Conservation (phyloP, 2,329 filamentous ascomycete species). For the Thermothelomyces thermophilus region DNA sequence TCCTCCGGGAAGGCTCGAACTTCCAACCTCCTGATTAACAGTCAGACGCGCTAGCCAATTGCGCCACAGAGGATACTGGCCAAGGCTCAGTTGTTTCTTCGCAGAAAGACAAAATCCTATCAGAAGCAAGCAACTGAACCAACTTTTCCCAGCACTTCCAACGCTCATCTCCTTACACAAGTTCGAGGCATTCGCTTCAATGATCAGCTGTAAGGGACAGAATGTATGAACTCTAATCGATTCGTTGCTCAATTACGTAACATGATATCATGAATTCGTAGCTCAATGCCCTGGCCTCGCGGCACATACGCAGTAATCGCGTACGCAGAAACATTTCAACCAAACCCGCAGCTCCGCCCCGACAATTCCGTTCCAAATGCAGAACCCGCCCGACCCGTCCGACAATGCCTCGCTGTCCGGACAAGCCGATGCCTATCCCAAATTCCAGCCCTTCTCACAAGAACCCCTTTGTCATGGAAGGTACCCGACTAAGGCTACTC, state of each 20-base stretch:
- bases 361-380: constrained; percentile 2
- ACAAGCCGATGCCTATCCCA: neutral
- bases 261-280: too few species aligned
- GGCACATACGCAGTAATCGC: too few species aligned
- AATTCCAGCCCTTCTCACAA: constrained; percentile 38
- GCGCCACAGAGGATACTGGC: constrained; percentile 33
- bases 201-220: too few species aligned
- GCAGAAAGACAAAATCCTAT: neutral
- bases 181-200: too few species aligned
- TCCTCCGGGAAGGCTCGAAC: constrained; percentile 24
- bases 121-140: too few species aligned
- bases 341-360: neutral
- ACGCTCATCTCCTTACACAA: too few species aligned
- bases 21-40: constrained; percentile 39
- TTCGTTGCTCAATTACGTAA: too few species aligned
- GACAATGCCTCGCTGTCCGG: neutral
- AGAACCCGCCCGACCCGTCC: neutral
- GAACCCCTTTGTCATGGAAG: constrained; percentile 74
- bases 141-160: too few species aligned
- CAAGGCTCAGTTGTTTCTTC: neutral
- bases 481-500: constrained; percentile 55
- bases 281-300: too few species aligned
- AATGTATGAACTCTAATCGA: too few species aligned
- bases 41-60: constrained; percentile 55
- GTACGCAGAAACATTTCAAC: neutral